Evolutionary conservation across 83 land plant species (phyloP).

Genomic region (Picea mariana): DNA sequence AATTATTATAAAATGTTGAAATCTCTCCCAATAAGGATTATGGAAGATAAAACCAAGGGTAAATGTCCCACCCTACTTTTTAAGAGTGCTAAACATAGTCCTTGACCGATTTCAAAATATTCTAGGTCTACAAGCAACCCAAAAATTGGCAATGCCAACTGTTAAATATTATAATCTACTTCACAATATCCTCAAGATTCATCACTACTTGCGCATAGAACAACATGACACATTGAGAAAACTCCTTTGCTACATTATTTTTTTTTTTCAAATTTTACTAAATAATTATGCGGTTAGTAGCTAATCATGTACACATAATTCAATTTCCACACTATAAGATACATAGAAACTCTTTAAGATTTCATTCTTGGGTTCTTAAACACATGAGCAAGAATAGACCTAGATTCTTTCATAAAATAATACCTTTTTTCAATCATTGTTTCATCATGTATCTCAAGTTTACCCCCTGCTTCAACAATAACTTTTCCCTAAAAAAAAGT

Average conservation of each 20-base stretch:
- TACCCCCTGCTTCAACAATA: conserved; percentile 59
- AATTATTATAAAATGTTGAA: too few species aligned
- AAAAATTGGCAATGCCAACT: not conserved
- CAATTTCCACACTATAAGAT: not conserved
- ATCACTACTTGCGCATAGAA: not conserved
- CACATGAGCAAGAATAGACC: not conserved
- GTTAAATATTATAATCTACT: not conserved
- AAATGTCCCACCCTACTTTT: too few species aligned
- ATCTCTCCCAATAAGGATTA: too few species aligned
- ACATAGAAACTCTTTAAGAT: not conserved
- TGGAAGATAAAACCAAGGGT: too few species aligned
- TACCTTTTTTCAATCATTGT: conserved; percentile 76
- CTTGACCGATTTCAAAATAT: not conserved
- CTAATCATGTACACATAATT: not conserved
- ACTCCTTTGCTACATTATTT: not conserved
- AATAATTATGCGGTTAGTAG: not conserved
- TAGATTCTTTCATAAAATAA: not conserved
- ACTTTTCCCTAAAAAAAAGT: conserved; percentile 69
- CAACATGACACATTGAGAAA: not conserved
- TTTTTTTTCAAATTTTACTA: not conserved
- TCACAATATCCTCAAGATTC: not conserved
- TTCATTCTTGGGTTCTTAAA: not conserved
- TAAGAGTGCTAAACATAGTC: not conserved
- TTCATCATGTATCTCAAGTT: conserved; percentile 73
- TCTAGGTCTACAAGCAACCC: not conserved